Base-by-base conservation (phyloP, 345 rosid species). In the Citrus sp. region DNA sequence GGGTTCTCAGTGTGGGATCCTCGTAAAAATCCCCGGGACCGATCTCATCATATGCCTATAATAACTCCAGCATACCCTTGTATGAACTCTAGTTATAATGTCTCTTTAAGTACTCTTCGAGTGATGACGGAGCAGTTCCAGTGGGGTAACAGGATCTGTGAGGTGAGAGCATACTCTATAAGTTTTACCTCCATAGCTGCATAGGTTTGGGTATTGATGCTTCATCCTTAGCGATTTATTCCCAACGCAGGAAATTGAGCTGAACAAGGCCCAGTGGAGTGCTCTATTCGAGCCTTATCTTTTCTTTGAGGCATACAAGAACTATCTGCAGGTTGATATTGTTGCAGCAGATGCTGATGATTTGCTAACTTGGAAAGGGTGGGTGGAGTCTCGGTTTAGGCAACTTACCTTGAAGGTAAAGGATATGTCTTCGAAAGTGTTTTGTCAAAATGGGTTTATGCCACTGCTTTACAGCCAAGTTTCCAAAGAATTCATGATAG, bases 61-160 rank as follows among this genome's bases (percentile, higher is more conserved):
- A 88, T 90, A 79, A 92, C 97, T 72, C 97, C 97, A 74, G 94
- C 97, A 30, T 92, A 92, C 68, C 97, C 97, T 64, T 90, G 97
- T 72, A 92, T 92, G 97, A 90, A 90, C 82, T 90, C 97, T 72
- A 92, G 91, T 78, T 92, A 90, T 79, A 92, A 92, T 86, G 94
- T 90, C 70, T 90, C 97, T 76, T 75, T 72, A 81, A 92, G 96
- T 77, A 92, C 96, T 25, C 91, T 85, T 62, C 89, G 90, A 10
- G 91, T 92, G 40, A 92, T 92, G 94, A 80, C 86, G 72, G 93
- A 90, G 83, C 93, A 92, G 82, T 92, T 92, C 81, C 87, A 83
- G 62, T 82, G 63, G 76, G 96, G 92, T 80, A 87, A 90, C 84
- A 87, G 14, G 75, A 85, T 82, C 69, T 87, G 90, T 83, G 90